Evolutionary conservation across 2,329 filamentous ascomycete genomes (phyloP).

Genomic region (Xylaria hypoxylon): DNA sequence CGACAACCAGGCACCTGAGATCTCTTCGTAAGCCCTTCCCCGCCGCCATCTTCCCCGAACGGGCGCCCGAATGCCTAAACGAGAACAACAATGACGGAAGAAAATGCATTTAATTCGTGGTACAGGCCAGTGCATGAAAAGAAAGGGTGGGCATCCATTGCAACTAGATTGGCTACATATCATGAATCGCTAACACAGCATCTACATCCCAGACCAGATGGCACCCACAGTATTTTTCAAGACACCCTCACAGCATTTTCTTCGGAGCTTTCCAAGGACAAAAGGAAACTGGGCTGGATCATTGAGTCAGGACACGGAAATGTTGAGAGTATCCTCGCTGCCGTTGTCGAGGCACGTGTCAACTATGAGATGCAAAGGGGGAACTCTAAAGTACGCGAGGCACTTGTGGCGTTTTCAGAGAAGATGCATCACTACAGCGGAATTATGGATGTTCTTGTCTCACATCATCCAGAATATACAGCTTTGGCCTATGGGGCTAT

Average conservation of each 20-base stretch:
- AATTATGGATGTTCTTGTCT: background rate
- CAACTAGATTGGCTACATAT: too few species aligned
- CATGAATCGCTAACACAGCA: too few species aligned
- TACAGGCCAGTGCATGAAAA: too few species aligned
- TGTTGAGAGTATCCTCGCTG: background rate
- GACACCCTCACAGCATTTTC: background rate
- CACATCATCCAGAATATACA: slow-evolving; percentile 2
- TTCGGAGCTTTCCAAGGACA: background rate
- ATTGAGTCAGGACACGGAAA: background rate
- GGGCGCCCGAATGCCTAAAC: too few species aligned
- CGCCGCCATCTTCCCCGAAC: too few species aligned
- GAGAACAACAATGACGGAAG: too few species aligned
- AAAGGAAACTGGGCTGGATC: background rate
- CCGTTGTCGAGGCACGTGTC: background rate
- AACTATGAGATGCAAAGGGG: background rate
- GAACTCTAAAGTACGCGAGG: background rate
- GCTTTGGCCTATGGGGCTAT: background rate
- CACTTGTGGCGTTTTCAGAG: background rate
- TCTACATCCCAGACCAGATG: too few species aligned
- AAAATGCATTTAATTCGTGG: too few species aligned
- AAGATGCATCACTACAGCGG: slow-evolving; percentile 4
- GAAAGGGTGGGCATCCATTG: too few species aligned
- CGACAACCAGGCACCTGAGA: too few species aligned
- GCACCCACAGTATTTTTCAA: too few species aligned
- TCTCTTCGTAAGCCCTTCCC: too few species aligned